phyloP scores from a whole-genome alignment of 2,329 filamentous ascomycete species.

The Phyllachora maydis region DNA sequence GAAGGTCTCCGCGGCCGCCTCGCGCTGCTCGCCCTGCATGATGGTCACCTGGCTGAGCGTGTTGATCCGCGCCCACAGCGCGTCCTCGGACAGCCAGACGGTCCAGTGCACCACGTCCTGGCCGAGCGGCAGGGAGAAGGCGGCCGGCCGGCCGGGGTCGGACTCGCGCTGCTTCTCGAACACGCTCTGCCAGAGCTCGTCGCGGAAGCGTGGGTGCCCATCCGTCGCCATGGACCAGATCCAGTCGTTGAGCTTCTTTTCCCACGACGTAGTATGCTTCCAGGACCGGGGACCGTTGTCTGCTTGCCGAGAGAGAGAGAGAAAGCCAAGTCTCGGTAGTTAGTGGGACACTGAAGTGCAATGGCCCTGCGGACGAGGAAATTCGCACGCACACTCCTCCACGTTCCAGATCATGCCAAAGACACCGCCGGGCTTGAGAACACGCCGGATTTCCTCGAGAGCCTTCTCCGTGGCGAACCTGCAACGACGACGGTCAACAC shows the following conservation, averaged over 20 bases:
- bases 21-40: constrained; percentile 26
- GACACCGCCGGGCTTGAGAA: constrained; percentile 35
- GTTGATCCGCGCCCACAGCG: constrained; percentile 39
- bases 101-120: constrained; percentile 35
- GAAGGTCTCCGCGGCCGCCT: constrained; percentile 24
- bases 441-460: constrained; percentile 44
- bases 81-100: constrained; percentile 33
- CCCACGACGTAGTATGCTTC: constrained; percentile 36
- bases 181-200: constrained; percentile 39
- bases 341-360: too few relatives aligned
- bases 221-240: constrained; percentile 31
- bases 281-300: constrained; percentile 42
- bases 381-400: constrained; percentile 34
- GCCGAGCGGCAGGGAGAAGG: constrained; percentile 40
- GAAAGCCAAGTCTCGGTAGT: too few relatives aligned
- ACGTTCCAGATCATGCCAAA: constrained; percentile 57
- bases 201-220: constrained; percentile 41
- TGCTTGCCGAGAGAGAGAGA: too few relatives aligned
- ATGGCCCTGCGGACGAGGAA: too few relatives aligned
- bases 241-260: constrained; percentile 37
- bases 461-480: constrained; percentile 49
- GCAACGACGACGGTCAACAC: neutral
- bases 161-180: constrained; percentile 37
- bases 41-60: constrained; percentile 50
- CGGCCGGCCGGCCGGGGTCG: constrained; percentile 25